phyloP scores from a whole-genome alignment of 768 basidiomycete genomes.

The Lepiota brunneoincarnata region DNA sequence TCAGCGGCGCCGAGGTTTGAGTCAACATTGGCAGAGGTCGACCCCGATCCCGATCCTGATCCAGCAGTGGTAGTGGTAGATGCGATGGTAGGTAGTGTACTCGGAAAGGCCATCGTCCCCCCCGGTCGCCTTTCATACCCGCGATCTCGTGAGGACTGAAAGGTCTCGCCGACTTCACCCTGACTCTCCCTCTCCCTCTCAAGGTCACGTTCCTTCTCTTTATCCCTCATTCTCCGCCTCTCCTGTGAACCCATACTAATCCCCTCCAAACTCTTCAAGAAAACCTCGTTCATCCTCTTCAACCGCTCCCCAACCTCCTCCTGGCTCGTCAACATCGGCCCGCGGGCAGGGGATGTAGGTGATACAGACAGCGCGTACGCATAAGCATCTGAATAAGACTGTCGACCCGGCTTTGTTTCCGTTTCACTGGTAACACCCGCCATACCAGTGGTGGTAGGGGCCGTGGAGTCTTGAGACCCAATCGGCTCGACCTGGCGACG shows the following conservation, averaged over 20 bases:
- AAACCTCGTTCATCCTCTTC: conserved; percentile 64
- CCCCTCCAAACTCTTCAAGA: conserved; percentile 62
- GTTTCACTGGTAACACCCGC: neutral
- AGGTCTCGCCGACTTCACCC: too few species aligned
- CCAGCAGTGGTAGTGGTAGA: too few species aligned
- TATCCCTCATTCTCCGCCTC: conserved; percentile 16
- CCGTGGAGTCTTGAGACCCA: neutral
- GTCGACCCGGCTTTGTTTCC: neutral
- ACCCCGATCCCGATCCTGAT: too few species aligned
- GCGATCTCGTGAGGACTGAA: too few species aligned
- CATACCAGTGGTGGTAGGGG: neutral
- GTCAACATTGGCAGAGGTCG: neutral
- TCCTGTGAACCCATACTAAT: conserved; percentile 36
- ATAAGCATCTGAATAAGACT: neutral
- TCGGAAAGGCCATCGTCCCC: too few species aligned
- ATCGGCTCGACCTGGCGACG: conserved; percentile 7
- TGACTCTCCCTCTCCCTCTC: conserved; percentile 14
- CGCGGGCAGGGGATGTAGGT: conserved; percentile 28
- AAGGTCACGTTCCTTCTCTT: conserved; percentile 18
- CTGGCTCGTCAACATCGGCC: conserved; percentile 63
- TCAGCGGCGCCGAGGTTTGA: neutral
- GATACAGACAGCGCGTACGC: conserved; percentile 12
- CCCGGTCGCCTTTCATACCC: too few species aligned
- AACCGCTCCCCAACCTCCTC: conserved; percentile 66
- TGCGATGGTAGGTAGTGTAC: too few species aligned